Base-by-base conservation (phyloP, 2,329 filamentous ascomycete genomes). In the Tympanopsis confertula region DNA sequence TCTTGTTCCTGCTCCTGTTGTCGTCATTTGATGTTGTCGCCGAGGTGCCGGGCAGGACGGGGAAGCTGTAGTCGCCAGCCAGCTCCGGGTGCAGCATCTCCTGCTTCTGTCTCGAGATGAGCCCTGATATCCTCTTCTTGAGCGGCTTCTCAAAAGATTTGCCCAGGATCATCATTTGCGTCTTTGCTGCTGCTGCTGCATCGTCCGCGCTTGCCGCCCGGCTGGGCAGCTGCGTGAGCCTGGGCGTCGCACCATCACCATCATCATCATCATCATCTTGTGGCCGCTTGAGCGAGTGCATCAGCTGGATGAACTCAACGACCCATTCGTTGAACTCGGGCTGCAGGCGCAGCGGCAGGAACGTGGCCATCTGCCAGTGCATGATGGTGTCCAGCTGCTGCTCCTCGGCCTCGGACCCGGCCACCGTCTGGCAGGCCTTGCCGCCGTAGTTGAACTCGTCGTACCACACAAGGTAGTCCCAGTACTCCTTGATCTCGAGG, bases 381-480 rank as follows among this genome's bases (percentile, higher is more conserved):
- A 98, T 96, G 50, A 98, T 78, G 10, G 84, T 91, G 49, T 95
- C 83, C 13, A 96, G 71, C 3, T 75, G 71, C 54, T 94, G 87
- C 33, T 82, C 77, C 7, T 73, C 66, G 4, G 61, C 59, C 48
- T 89, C 85, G 7, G 68, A 68, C 47, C 79, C 78, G 5, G 82
- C 69, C 3, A 95, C 83, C 50, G 91, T 76, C 37, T 81, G 76
- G 47, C 86, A 94, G 3, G 85, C 91, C 52, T 93, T 93, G 42
- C 91, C 91, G 39, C 91, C 91, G 51, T 96, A 96, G 65, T 98
- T 98, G 68, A 91, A 94, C 59, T 95, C 86, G 49, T 98, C 91
- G 48, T 96, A 96, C 91, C 91, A 98, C 3, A 95, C 79, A 0
- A 98, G 76, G 51, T 95, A 96, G 57, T 98, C 91, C 91, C 91